A percentile compares a stretch with the other conserved stretches of the same genome.
Conservation (phyloP, 768 basidiomycete species). For the Crucibulum laeve region DNA sequence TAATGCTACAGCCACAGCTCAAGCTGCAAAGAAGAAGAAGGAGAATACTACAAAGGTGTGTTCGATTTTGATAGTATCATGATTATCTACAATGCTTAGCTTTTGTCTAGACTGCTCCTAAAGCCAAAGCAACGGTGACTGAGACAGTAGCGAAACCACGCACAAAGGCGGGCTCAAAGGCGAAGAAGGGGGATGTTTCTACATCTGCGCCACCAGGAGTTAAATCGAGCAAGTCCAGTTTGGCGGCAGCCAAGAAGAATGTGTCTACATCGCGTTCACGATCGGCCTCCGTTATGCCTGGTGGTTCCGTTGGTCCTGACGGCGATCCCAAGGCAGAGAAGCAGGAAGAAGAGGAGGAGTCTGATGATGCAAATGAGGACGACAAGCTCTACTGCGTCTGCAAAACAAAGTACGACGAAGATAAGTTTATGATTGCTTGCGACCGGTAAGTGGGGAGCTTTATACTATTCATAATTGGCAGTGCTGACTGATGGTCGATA, state of each 20-base stretch:
- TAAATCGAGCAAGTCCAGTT: slow-evolving; percentile 9
- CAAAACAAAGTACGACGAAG: slow-evolving; percentile 83
- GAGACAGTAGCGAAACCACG: slow-evolving; percentile 17
- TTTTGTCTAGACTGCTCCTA: slow-evolving; percentile 14
- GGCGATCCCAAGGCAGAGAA: slow-evolving; percentile 30
- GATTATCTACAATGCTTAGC: slow-evolving; percentile 8
- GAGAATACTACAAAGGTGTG: slow-evolving; percentile 32
- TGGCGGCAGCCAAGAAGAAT: slow-evolving; percentile 27
- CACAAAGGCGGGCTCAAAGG: slow-evolving; percentile 25
- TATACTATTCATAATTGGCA: not conserved
- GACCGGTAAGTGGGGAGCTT: slow-evolving; percentile 58
- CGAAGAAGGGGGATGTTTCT: slow-evolving; percentile 20
- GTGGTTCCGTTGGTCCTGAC: slow-evolving; percentile 33
- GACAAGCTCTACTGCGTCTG: slow-evolving; percentile 87
- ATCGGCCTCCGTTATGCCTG: slow-evolving; percentile 67
- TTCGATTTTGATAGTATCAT: slow-evolving; percentile 8
- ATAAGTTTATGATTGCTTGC: slow-evolving; percentile 89
- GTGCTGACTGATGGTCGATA: not conserved
- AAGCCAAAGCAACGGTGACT: slow-evolving; percentile 16
- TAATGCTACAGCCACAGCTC: slow-evolving; percentile 8
- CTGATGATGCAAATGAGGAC: slow-evolving; percentile 41
- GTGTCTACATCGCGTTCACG: slow-evolving; percentile 51
- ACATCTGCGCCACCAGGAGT: slow-evolving; percentile 10
- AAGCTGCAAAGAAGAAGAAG: slow-evolving; percentile 35
- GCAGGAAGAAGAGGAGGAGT: slow-evolving; percentile 45